These are phyloP conservation scores for Penicillium daleae DNA, from an alignment of 495 filamentous ascomycete species.

Conservation along the genomic window DNA sequence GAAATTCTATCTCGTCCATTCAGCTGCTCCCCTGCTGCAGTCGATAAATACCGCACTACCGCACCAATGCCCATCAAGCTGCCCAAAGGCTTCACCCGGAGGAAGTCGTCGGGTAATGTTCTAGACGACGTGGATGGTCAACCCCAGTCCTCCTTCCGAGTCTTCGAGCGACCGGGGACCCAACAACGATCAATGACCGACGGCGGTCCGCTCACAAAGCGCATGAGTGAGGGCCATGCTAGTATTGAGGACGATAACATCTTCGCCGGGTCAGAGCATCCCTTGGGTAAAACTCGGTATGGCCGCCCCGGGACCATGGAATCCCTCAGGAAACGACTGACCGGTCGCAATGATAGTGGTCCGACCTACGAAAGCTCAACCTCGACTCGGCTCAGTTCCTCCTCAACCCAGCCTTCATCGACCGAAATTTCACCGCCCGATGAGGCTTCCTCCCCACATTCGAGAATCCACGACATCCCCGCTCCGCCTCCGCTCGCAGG, in stretches of 20 bases:
- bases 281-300: conserved; percentile 48
- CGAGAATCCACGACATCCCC: conserved; percentile 59
- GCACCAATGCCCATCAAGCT: conserved; percentile 69
- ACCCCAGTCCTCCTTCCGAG: conserved; percentile 60
- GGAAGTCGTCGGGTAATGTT: conserved; percentile 69
- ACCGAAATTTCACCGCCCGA: conserved; percentile 63
- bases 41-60: background rate
- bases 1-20: background rate
- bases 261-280: conserved; percentile 41
- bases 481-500: conserved; percentile 54
- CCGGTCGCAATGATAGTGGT: conserved; percentile 58
- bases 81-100: conserved; percentile 64
- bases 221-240: conserved; percentile 42
- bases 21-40: background rate
- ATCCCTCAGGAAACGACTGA: conserved; percentile 38
- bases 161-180: conserved; percentile 57
- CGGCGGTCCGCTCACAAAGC: conserved; percentile 46
- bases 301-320: conserved; percentile 27
- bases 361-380: conserved; percentile 67
- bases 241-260: conserved; percentile 56
- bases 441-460: conserved; percentile 54
- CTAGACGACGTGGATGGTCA: conserved; percentile 58
- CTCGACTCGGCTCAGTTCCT: conserved; percentile 68
- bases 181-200: conserved; percentile 53
- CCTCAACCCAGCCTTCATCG: conserved; percentile 73